Evolutionary conservation across 2,329 filamentous ascomycete species (phyloP), one percentile per base, ranked within the genome.

Genomic region (Microsporum audouinii): DNA sequence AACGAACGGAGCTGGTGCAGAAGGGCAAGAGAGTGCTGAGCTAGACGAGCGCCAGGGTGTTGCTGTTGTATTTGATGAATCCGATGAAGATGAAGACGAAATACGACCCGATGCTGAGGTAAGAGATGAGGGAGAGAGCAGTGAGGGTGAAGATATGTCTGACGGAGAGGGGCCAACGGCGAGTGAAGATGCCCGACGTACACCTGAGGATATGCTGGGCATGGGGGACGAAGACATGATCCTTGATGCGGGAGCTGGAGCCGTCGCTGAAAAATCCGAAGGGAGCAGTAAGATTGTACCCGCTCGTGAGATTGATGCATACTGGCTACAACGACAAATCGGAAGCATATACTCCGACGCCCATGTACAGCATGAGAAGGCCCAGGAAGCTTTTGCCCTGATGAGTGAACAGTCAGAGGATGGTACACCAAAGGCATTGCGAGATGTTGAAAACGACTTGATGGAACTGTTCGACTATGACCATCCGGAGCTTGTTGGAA

Each of bases 381-480:
- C 94, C 4, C 84, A 87, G 66, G 83, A 89, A 66, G 91, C 91
- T 0, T 80, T 99, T 60, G 84, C 86, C 39, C 91, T 95, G 56
- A 81, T 99, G 60, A 88, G 88, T 34, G 91, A 88, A 51, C 82
- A 87, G 64, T 81, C 85, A 5, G 72, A 83, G 58, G 87, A 88
- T 60, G 91, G 88, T 14, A 87, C 92, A 63, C 90, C 95, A 69
- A 91, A 89, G 73, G 82, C 88, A 12, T 79, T 97, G 34, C 86
- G 92, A 68, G 92, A 99, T 70, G 91, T 97, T 61, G 94, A 99
- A 71, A 99, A 99, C 73, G 94, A 99, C 65, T 80, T 99, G 62
- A 97, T 97, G 88, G 94, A 96, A 69, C 82, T 99, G 0, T 97
- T 99, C 68, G 94, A 99, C 69, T 99, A 95, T 69, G 92, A 97